Conservation (phyloP, 805 yeast genomes). For the Candida cerambycidarum region DNA sequence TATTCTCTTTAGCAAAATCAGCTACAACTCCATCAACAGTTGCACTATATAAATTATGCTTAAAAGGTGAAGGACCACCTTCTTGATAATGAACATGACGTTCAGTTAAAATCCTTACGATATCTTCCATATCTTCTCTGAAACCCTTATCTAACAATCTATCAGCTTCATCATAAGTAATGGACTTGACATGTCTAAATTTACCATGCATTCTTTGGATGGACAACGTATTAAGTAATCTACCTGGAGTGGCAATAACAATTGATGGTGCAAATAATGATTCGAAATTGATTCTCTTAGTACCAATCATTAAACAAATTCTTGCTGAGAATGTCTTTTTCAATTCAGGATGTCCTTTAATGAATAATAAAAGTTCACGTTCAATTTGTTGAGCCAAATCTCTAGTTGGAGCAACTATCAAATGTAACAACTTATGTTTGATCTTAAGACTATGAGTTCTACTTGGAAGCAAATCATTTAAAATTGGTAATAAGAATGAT, state of each 20-base stretch:
- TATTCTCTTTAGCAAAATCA: slow-evolving; percentile 57
- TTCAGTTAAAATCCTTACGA: slow-evolving; percentile 49
- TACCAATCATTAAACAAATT: slow-evolving; percentile 67
- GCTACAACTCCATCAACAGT: slow-evolving; percentile 73
- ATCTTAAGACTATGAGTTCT: slow-evolving; percentile 42
- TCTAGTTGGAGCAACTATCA: slow-evolving; percentile 86
- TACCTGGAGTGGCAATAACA: slow-evolving; percentile 87
- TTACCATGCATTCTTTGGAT: slow-evolving; percentile 44
- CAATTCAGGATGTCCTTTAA: slow-evolving; percentile 19
- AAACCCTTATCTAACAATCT: slow-evolving; percentile 81
- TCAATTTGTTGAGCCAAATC: slow-evolving; percentile 85
- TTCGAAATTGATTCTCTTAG: slow-evolving; percentile 42
- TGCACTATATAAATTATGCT: slow-evolving; percentile 82
- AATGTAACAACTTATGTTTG: slow-evolving; percentile 35
- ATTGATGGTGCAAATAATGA: slow-evolving; percentile 49
- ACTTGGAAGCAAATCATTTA: slow-evolving; percentile 23
- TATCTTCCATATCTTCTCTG: slow-evolving; percentile 58
- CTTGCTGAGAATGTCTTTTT: slow-evolving; percentile 23
- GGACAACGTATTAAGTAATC: slow-evolving; percentile 62
- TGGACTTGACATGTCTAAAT: slow-evolving; percentile 56
- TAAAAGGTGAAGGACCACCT: slow-evolving; percentile 34
- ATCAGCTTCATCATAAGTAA: slow-evolving; percentile 91
- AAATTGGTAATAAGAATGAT: slow-evolving; percentile 80
- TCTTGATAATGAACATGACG: slow-evolving; percentile 25
- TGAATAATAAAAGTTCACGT: slow-evolving; percentile 52